These are phyloP conservation scores for Peronospora farinosa DNA, from an alignment of 352 stramenopile species.

Conservation along the genomic window DNA sequence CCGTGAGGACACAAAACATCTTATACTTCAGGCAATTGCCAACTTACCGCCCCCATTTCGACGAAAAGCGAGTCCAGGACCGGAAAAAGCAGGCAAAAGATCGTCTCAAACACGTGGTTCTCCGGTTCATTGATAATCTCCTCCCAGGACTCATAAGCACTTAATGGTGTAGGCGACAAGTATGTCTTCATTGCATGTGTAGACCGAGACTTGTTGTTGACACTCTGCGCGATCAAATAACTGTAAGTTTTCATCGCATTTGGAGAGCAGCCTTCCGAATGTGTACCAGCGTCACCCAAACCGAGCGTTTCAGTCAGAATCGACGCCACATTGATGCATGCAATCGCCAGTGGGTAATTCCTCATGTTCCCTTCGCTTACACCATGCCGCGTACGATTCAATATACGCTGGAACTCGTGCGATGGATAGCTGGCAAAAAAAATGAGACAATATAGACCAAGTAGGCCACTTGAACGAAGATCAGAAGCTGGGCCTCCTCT, in stretches of 20 bases:
- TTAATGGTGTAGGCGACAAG: conserved; percentile 27
- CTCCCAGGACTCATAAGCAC: conserved; percentile 60
- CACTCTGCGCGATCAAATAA: conserved; percentile 52
- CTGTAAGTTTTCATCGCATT: conserved; percentile 77
- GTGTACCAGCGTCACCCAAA: conserved; percentile 70
- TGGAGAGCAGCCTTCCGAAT: conserved; percentile 58
- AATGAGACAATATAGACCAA: conserved; percentile 80
- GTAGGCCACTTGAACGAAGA: conserved; percentile 70
- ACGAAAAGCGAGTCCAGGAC: conserved; percentile 81
- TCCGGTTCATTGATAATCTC: conserved; percentile 60
- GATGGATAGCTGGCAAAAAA: conserved; percentile 74
- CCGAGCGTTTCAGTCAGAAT: conserved; percentile 72
- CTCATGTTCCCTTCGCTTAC: conserved; percentile 86
- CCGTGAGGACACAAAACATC: conserved; percentile 1
- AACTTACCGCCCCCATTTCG: conserved; percentile 78
- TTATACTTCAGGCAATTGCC: background rate
- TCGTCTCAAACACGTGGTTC: conserved; percentile 82
- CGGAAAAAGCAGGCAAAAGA: conserved; percentile 79
- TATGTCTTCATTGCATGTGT: conserved; percentile 24
- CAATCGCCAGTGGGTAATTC: conserved; percentile 84
- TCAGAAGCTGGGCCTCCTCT: conserved; percentile 74
- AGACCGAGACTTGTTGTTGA: conserved; percentile 24
- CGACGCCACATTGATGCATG: conserved; percentile 77
- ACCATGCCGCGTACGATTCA: conserved; percentile 67
- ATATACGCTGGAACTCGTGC: conserved; percentile 58